Base-by-base conservation (phyloP, 2,329 filamentous ascomycete species). In the Fusarium sp. region DNA sequence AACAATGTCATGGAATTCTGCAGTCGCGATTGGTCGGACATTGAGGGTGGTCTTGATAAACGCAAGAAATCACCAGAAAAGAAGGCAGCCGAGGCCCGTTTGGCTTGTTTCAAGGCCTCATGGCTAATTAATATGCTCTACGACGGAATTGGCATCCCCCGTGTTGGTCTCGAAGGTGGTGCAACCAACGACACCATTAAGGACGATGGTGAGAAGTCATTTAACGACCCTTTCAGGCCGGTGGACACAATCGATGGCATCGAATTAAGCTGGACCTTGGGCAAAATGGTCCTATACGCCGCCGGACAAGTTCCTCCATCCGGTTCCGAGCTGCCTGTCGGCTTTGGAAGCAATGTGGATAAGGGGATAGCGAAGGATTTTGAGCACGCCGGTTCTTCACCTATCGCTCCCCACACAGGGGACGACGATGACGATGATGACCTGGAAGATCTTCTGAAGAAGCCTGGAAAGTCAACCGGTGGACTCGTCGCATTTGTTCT, bases 81-180 rank as follows among this genome's bases (percentile, higher is more conserved):
- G 71, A 95, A 95, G 73, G 88, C 94, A 4, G 90, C 92, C 77
- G 93, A 92, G 56, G 95, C 95, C 9, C 89, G 92, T 73, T 92
- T 97, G 79, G 93, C 97, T 4, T 99, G 96, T 81, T 99, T 99
- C 87, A 99, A 99, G 82, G 95, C 96, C 0, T 96, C 94, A 9
- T 99, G 97, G 96, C 86, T 99, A 49, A 97, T 99, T 80, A 99
- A 97, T 77, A 92, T 99, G 79, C 87, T 99, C 8, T 96, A 99
- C 78, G 94, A 98, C 71, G 96, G 96, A 4, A 98, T 99, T 73
- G 97, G 96, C 2, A 91, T 99, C 58, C 97, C 97, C 9, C 89
- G 95, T 57, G 87, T 96, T 10, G 94, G 94, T 2, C 83, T 97
- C 19, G 96, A 97, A 75, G 85, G 90, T 25, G 86, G 87, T 0